Evolutionary conservation across 129 eudicot genomes (phyloP).

Genomic region (Flaveria bidentis): DNA sequence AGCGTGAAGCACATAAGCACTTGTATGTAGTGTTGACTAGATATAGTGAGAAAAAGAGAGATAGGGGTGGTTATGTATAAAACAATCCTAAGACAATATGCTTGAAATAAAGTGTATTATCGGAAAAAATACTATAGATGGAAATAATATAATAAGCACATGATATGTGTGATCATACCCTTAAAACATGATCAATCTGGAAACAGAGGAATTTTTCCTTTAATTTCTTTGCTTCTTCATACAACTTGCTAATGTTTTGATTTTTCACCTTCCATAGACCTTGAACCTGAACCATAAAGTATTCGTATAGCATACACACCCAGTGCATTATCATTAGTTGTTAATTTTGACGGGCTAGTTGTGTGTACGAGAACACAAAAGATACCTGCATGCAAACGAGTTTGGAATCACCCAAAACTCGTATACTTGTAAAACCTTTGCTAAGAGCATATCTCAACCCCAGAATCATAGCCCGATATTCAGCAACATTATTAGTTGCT

Average conservation of each 20-base stretch:
- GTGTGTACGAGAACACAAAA: not conserved
- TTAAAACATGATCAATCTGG: conserved; percentile 64
- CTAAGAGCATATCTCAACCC: conserved; percentile 83
- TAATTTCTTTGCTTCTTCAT: conserved; percentile 69
- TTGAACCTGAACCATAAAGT: conserved; percentile 51
- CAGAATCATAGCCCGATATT: conserved; percentile 81
- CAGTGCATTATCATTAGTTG: not conserved
- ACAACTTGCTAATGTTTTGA: conserved; percentile 59
- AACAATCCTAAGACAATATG: not conserved
- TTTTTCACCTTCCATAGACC: conserved; percentile 85
- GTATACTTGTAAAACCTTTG: conserved; percentile 80
- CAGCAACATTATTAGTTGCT: conserved; percentile 82
- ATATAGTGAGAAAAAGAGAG: too few species aligned
- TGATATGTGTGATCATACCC: conserved; percentile 47
- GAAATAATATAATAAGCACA: not conserved
- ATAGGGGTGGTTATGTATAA: not conserved
- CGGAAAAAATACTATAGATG: not conserved
- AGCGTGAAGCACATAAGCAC: not conserved
- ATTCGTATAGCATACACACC: not conserved
- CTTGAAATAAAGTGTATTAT: not conserved
- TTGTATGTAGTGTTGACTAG: not conserved
- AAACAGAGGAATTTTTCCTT: conserved; percentile 71
- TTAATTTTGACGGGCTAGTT: not conserved
- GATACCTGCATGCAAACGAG: conserved; percentile 93
- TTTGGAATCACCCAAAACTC: conserved; percentile 84